phyloP scores from a whole-genome alignment of 2,329 filamentous ascomycete genomes.

The Sarocladium kiliense region DNA sequence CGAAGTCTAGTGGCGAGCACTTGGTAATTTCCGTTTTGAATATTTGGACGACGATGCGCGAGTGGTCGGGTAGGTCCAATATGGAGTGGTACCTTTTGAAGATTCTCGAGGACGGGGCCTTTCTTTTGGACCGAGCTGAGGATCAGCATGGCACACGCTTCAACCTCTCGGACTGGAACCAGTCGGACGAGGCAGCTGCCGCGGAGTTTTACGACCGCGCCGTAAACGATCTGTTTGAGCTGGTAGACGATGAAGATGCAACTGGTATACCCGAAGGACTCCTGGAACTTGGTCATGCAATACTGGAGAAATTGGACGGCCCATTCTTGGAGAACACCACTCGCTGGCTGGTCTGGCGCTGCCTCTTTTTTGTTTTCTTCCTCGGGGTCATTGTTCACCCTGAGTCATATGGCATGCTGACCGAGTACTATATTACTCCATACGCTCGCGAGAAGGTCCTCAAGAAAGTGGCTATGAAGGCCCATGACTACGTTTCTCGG shows the following conservation, averaged over 20 bases:
- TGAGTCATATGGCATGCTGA: conserved; percentile 73
- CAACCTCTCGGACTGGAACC: conserved; percentile 67
- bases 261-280: conserved; percentile 84
- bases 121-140: conserved; percentile 80
- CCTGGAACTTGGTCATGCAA: conserved; percentile 77
- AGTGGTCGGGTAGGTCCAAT: conserved; percentile 85
- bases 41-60: conserved; percentile 78
- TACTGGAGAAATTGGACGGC: conserved; percentile 69
- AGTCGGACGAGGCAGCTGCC: conserved; percentile 74
- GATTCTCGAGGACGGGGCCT: conserved; percentile 86
- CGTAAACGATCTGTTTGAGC: conserved; percentile 73
- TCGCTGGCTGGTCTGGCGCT: conserved; percentile 81
- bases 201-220: conserved; percentile 86
- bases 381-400: conserved; percentile 81
- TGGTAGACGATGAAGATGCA: conserved; percentile 78
- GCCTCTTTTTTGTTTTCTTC: conserved; percentile 86
- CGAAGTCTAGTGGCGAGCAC: conserved; percentile 70
- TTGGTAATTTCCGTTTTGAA: conserved; percentile 82
- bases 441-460: conserved; percentile 80
- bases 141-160: conserved; percentile 68
- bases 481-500: conserved; percentile 74
- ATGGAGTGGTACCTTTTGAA: conserved; percentile 95
- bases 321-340: conserved; percentile 65
- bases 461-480: conserved; percentile 73
- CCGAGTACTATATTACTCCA: conserved; percentile 88